A percentile compares a stretch with the other conserved stretches of the same genome.
Conservation (phyloP, 1,284 basidiomycete genomes). For the Puccinia hordei region DNA sequence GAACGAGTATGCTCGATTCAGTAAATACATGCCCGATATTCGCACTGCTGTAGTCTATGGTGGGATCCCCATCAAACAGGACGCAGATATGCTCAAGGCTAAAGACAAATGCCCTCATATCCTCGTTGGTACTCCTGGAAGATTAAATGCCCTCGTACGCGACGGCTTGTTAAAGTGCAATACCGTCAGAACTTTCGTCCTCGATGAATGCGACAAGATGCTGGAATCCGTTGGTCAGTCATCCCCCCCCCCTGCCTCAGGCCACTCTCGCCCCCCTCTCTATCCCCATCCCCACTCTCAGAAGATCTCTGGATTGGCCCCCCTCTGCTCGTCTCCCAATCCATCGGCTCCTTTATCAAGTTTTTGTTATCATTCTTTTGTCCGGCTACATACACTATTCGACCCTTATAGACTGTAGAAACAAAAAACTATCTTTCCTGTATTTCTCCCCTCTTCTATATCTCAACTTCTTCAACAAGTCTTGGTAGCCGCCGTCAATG, state of each 20-base stretch:
- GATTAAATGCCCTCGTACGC: constrained; percentile 84
- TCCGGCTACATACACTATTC: no score
- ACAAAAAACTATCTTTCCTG: no score
- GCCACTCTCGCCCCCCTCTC: neutral
- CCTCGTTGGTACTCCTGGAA: constrained; percentile 95
- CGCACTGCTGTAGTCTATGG: constrained; percentile 97
- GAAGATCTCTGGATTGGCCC: no score
- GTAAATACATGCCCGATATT: constrained; percentile 99
- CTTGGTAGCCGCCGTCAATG: no score
- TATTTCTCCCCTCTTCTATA: no score
- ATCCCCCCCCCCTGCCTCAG: neutral
- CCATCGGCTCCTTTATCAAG: no score
- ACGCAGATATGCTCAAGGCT: constrained; percentile 89
- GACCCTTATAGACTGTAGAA: no score
- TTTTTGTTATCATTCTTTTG: no score
- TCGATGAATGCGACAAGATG: constrained; percentile 99
- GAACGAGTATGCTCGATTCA: constrained; percentile 98
- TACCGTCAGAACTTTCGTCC: constrained; percentile 96
- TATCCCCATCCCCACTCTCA: neutral
- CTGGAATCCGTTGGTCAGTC: constrained; percentile 99
- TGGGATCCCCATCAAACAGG: constrained; percentile 90
- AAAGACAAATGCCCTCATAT: constrained; percentile 98
- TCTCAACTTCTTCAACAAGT: no score
- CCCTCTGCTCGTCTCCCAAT: no score
- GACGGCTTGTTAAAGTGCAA: constrained; percentile 90